Percentiles rank a stretch among this genome's conserved stretches.
These are phyloP conservation scores for Trichoderma reesei DNA, from an alignment of 495 filamentous ascomycete genomes.

Conservation along the genomic window DNA sequence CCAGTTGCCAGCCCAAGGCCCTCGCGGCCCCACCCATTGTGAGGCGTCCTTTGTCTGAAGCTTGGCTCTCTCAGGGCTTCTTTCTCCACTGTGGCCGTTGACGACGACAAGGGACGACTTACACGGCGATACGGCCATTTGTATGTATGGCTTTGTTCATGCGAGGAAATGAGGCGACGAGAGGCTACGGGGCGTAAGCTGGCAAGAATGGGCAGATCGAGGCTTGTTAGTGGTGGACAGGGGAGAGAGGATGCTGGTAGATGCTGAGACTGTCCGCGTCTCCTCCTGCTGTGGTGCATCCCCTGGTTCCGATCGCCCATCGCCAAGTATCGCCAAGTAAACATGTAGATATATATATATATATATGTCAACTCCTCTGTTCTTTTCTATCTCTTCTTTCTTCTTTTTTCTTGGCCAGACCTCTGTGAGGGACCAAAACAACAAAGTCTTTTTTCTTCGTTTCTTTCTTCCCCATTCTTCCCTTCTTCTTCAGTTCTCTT, in stretches of 20 bases:
- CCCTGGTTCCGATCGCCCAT: conserved; percentile 1
- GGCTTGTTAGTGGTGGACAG: not conserved
- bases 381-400: not conserved
- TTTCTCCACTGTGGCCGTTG: too few species aligned
- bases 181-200: not conserved
- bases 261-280: conserved; percentile 7
- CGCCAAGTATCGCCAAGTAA: not conserved
- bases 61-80: not conserved
- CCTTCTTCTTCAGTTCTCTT: not conserved
- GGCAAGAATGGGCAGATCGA: not conserved
- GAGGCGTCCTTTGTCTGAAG: conserved; percentile 7
- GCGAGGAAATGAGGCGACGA: not conserved
- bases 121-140: not conserved
- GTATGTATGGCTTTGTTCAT: not conserved
- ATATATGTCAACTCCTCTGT: not conserved
- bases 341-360: not conserved
- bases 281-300: not conserved
- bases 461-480: not conserved
- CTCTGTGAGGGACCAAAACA: conserved; percentile 6
- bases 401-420: not conserved
- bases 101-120: not conserved
- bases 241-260: not conserved
- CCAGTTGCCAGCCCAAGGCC: not conserved
- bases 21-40: not conserved
- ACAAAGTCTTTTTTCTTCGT: not conserved